Base-by-base conservation (phyloP, 73 alveolate species). In the Paramecium octaurelia region DNA sequence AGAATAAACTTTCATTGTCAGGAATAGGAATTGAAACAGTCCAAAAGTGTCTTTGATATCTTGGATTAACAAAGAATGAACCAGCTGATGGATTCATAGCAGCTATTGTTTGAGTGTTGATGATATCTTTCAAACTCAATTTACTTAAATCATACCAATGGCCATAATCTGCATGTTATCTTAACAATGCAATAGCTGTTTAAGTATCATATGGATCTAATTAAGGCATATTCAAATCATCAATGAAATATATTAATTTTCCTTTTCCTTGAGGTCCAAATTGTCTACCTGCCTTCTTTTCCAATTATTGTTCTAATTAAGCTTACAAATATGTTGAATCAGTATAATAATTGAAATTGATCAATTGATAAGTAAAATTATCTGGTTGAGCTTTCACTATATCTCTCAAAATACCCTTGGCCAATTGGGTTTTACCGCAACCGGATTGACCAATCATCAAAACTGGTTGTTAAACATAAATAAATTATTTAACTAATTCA, bases 11-110 rank as follows among this genome's bases (percentile, higher is more conserved):
- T 88, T 96, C 96, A 54, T 95, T 96, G 71, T 97, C 99, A 40
- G 99, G 99, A 99, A 97, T 97, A 23, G 99, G 99, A 85, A 97
- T 95, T 20, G 99, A 96, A 59, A 98, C 96, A 91, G 97, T 95
- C 99, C 99, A 98, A 99, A 99, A 99, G 80, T 99, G 99, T 86
- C 99, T 96, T 95, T 99, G 99, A 90, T 97, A 97, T 43, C 99
- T 94, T 59, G 99, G 99, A 94, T 98, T 98, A 68, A 99, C 99
- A 48, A 93, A 96, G 97, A 99, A 99, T 88, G 99, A 96, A 90
- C 99, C 99, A 58, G 99, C 99, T 2, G 99, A 97, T 46, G 99
- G 99, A 93, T 99, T 99, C 99, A 99, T 99, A 93, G 99, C 97
- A 40, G 99, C 99, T 11, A 96, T 95, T 88, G 97, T 96, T 95